These are phyloP conservation scores for Fusarium oxysporum DNA, from an alignment of 2,329 filamentous ascomycete species.

Conservation along the genomic window DNA sequence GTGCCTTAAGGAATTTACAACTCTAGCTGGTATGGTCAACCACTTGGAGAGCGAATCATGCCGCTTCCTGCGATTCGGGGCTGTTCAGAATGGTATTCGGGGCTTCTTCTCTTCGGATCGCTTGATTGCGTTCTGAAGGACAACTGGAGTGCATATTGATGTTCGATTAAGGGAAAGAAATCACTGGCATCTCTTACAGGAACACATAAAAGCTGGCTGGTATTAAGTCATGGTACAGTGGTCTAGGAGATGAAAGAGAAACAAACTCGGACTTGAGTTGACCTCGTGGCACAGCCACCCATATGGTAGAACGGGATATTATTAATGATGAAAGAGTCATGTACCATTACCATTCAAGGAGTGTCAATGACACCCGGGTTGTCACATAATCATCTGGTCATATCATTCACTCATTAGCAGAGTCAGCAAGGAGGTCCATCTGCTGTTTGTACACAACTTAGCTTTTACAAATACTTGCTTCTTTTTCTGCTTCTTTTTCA, in stretches of 20 bases:
- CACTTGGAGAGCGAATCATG: conserved; percentile 60
- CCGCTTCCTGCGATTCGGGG: conserved; percentile 52
- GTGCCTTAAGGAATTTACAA: conserved; percentile 54
- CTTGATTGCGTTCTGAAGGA: conserved; percentile 16
- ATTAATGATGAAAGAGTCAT: neutral
- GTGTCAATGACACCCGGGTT: neutral
- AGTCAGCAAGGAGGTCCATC: neutral
- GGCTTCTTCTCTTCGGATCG: conserved; percentile 24
- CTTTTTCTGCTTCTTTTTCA: neutral
- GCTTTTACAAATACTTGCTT: neutral
- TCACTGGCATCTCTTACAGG: too few relatives aligned
- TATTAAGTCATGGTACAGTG: neutral
- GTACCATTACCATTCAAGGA: neutral
- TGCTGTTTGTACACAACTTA: neutral
- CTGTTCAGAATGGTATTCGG: conserved; percentile 49
- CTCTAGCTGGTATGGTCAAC: conserved; percentile 54
- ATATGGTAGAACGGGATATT: neutral
- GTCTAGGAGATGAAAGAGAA: neutral
- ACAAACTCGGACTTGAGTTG: neutral
- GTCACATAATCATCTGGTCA: neutral
- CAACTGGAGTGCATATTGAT: too few relatives aligned
- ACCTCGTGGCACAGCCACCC: neutral
- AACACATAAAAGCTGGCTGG: too few relatives aligned
- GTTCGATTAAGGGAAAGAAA: too few relatives aligned
- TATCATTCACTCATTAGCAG: neutral